Conservation (phyloP, 805 yeast species). For the Saturnispora galanensis region DNA sequence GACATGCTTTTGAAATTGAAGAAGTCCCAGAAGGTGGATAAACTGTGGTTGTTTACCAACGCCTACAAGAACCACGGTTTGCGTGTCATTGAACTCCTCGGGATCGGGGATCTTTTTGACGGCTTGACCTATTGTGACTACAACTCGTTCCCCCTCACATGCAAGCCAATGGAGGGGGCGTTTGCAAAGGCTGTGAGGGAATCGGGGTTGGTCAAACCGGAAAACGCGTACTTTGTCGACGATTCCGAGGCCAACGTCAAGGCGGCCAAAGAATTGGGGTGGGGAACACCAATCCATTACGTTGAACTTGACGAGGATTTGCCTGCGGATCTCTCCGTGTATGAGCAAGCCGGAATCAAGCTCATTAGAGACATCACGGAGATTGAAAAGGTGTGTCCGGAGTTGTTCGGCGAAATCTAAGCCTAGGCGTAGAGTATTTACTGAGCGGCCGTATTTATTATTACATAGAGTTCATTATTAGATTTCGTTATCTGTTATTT, state of each 20-base stretch:
- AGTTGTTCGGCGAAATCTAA: slow-evolving; percentile 29
- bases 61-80: slow-evolving; percentile 88
- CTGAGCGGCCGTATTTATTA: slow-evolving; percentile 6
- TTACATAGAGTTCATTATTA: not conserved
- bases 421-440: no score
- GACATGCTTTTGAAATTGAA: slow-evolving; percentile 39
- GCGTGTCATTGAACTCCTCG: slow-evolving; percentile 68
- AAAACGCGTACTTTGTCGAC: slow-evolving; percentile 67
- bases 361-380: slow-evolving; percentile 52
- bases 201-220: slow-evolving; percentile 44
- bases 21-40: slow-evolving; percentile 42
- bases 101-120: slow-evolving; percentile 87
- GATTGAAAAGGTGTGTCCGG: slow-evolving; percentile 40
- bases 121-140: slow-evolving; percentile 94
- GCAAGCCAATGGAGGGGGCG: slow-evolving; percentile 79
- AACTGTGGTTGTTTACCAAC: slow-evolving; percentile 88
- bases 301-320: slow-evolving; percentile 60
- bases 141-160: slow-evolving; percentile 52
- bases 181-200: slow-evolving; percentile 56
- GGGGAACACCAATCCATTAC: slow-evolving; percentile 61
- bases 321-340: slow-evolving; percentile 27
- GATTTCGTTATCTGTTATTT: no score
- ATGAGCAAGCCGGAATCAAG: slow-evolving; percentile 32
- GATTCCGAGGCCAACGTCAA: slow-evolving; percentile 74
- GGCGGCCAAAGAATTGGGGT: slow-evolving; percentile 64